Conservation (phyloP, 352 stramenopile genomes). For the Blastocystis sp. region DNA sequence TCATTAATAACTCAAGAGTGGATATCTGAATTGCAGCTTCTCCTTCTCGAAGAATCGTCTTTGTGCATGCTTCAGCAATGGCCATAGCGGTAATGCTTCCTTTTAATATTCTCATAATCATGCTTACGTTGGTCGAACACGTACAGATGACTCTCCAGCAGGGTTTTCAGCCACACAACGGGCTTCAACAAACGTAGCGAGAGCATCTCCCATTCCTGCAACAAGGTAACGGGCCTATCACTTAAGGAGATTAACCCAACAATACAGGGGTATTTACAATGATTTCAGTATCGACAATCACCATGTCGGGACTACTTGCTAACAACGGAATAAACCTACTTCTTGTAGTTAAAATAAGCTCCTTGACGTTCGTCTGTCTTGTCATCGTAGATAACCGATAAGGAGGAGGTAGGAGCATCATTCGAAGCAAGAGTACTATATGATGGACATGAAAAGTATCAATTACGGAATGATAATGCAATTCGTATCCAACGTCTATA, state of each 20-base stretch:
- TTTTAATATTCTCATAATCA: not conserved
- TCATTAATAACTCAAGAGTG: not conserved
- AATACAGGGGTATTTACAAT: slow-evolving; percentile 49
- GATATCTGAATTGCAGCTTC: slow-evolving; percentile 57
- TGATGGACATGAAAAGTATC: not conserved
- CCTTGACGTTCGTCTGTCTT: slow-evolving; percentile 50
- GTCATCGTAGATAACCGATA: slow-evolving; percentile 60
- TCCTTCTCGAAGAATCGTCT: slow-evolving; percentile 47
- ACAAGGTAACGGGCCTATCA: slow-evolving; percentile 33
- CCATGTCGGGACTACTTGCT: slow-evolving; percentile 53
- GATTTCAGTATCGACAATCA: slow-evolving; percentile 56
- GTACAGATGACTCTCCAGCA: slow-evolving; percentile 34
- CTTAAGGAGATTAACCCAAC: not conserved
- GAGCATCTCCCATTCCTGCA: slow-evolving; percentile 54
- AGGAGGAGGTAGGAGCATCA: slow-evolving; percentile 46
- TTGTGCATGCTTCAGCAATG: slow-evolving; percentile 49
- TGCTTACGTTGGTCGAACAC: slow-evolving; percentile 38
- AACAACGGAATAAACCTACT: not conserved
- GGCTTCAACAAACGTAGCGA: slow-evolving; percentile 58
- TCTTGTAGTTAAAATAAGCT: slow-evolving; percentile 62
- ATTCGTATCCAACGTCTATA: slow-evolving; percentile 8
- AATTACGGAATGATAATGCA: slow-evolving; percentile 36
- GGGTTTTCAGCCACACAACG: slow-evolving; percentile 33
- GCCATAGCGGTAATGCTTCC: slow-evolving; percentile 34
- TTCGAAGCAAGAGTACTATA: slow-evolving; percentile 59